Evolutionary conservation across 2,329 filamentous ascomycete species (phyloP).

Genomic region (Decorospora gaudefroyi): DNA sequence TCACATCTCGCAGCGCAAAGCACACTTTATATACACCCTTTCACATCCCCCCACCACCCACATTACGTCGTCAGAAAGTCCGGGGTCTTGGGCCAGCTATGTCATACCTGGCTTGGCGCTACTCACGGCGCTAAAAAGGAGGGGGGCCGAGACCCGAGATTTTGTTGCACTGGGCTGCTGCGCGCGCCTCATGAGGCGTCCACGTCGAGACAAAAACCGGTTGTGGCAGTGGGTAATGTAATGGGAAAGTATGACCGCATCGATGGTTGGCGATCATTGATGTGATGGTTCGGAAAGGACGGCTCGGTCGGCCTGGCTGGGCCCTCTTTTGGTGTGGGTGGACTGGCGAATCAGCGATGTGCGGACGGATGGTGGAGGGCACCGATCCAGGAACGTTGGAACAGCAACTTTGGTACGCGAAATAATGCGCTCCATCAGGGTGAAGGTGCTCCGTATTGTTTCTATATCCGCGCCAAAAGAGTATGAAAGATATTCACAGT

Average conservation of each 20-base stretch:
- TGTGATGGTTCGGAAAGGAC: conserved; percentile 1
- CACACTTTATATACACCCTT: background rate
- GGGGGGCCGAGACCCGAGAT: conserved; percentile 2
- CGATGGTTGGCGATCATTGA: conserved; percentile 2
- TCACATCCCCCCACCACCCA: background rate
- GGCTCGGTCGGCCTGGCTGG: conserved; percentile 7
- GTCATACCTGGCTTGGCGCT: conserved; percentile 7
- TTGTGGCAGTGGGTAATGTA: background rate
- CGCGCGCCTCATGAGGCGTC: background rate
- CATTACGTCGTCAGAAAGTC: conserved; percentile 4
- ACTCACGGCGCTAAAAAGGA: background rate
- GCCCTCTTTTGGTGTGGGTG: background rate
- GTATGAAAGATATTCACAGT: no score
- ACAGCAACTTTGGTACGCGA: background rate
- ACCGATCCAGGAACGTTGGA: no score
- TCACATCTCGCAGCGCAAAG: background rate
- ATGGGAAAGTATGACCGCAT: conserved; percentile 1
- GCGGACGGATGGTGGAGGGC: no score
- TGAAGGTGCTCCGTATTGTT: background rate
- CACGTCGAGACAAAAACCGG: background rate
- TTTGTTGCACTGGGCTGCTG: background rate
- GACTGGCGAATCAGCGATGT: background rate
- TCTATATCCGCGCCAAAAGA: no score
- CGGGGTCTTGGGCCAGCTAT: background rate
- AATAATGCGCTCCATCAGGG: background rate